Conservation (phyloP, 179 eudicot genomes). For the Pouteria campechiana region DNA sequence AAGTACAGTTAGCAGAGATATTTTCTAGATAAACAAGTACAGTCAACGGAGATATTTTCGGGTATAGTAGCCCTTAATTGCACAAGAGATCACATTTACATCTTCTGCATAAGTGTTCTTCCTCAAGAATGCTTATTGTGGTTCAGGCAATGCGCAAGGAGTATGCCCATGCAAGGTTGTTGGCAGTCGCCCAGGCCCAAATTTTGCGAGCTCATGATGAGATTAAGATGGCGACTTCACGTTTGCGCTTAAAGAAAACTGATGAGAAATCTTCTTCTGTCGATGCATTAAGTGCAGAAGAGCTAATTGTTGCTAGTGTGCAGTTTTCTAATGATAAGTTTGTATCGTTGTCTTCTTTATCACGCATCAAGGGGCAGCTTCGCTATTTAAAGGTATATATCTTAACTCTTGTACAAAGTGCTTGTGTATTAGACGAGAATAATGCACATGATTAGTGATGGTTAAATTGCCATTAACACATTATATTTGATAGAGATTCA, state of each 20-base stretch:
- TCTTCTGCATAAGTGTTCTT: neutral
- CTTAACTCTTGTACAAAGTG: no score
- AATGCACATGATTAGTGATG: no score
- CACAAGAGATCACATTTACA: no score
- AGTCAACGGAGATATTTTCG: no score
- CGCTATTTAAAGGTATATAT: slow-evolving; percentile 96
- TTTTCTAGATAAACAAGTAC: no score
- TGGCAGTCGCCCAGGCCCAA: slow-evolving; percentile 85
- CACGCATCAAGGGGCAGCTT: slow-evolving; percentile 78
- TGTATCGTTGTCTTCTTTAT: slow-evolving; percentile 44
- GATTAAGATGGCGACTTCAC: slow-evolving; percentile 92
- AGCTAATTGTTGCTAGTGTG: slow-evolving; percentile 64
- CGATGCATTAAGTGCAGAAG: slow-evolving; percentile 70
- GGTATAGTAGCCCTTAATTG: no score
- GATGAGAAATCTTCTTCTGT: slow-evolving; percentile 59
- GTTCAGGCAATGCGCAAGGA: slow-evolving; percentile 83
- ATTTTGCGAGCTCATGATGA: slow-evolving; percentile 94
- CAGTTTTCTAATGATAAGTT: slow-evolving; percentile 81
- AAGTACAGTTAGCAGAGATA: no score
- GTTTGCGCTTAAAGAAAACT: slow-evolving; percentile 70
- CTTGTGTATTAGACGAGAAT: no score
- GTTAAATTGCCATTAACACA: no score
- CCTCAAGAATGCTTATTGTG: no score
- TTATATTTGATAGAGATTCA: no score
- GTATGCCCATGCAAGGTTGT: slow-evolving; percentile 76